Evolutionary conservation across 2,329 filamentous ascomycete genomes (phyloP), one percentile per base, ranked within the genome.

Genomic region (Aureobasidium sp.): DNA sequence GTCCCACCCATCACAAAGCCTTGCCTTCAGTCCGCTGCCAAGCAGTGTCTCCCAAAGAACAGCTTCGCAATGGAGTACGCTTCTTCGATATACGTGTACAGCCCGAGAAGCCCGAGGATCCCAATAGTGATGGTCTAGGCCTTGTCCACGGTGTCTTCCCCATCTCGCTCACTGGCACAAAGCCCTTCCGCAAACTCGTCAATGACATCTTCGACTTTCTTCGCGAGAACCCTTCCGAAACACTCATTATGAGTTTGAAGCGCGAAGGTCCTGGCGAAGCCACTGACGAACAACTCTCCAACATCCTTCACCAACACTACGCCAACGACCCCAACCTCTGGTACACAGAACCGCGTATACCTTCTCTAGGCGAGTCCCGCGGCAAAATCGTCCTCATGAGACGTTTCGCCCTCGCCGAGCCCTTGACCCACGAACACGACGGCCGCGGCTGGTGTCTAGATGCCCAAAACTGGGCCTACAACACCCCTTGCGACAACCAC

Each of bases 11-110:
- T 76, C 82, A 95, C 78, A 82, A 84, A 53, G 92, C 94, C 13
- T 82, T 97, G 5, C 94, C 94, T 1, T 96, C 91, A 1, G 94
- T 97, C 41, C 88, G 94, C 43, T 97, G 94, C 75, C 94, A 99
- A 77, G 87, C 89, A 37, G 90, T 92, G 20, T 80, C 84, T 64
- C 82, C 95, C 5, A 79, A 81, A 53, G 84, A 87, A 59, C 94
- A 99, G 75, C 84, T 99, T 32, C 81, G 86, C 62, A 93, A 96
- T 72, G 94, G 94, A 32, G 88, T 97, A 50, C 90, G 94, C 57
- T 97, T 97, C 80, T 86, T 99, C 67, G 94, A 99, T 73, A 84
- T 99, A 65, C 87, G 94, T 57, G 88, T 97, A 1, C 87, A 89
- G 68, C 85, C 85, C 1, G 78, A 81, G 34, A 78, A 78, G 59